Evolutionary conservation across 1,139 yeast species (phyloP).

Genomic region (Suhomyces atakaporum): DNA sequence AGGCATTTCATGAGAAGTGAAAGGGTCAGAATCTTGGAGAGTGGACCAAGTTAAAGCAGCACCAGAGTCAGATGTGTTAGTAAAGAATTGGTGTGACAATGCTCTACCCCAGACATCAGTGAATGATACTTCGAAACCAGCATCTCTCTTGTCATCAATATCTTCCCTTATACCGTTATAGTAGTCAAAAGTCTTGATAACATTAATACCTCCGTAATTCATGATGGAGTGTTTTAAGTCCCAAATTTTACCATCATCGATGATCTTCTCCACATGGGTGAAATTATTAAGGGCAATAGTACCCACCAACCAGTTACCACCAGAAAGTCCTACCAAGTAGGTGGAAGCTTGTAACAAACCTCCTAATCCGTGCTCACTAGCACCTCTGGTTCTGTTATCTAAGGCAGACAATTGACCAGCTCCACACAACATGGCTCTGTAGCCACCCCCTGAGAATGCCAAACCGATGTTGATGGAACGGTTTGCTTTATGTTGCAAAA

Average conservation of each 20-base stretch:
- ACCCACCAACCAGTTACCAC: conserved; percentile 87
- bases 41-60: conserved; percentile 68
- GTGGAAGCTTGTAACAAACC: conserved; percentile 75
- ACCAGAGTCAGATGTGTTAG: conserved; percentile 56
- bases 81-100: conserved; percentile 73
- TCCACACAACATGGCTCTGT: conserved; percentile 30
- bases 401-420: conserved; percentile 31
- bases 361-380: conserved; percentile 66
- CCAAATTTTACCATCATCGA: conserved; percentile 60
- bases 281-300: conserved; percentile 79
- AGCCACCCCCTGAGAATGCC: conserved; percentile 32
- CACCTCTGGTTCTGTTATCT: conserved; percentile 36
- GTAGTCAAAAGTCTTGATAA: conserved; percentile 56
- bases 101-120: conserved; percentile 97
- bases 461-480: conserved; percentile 24
- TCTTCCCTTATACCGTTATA: conserved; percentile 57
- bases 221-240: conserved; percentile 64
- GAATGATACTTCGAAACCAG: conserved; percentile 75
- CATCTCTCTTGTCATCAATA: conserved; percentile 61
- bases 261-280: conserved; percentile 67
- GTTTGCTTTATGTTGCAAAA: conserved; percentile 22
- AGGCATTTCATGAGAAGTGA: conserved; percentile 68
- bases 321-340: conserved; percentile 78
- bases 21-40: conserved; percentile 53
- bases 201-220: conserved; percentile 69